These are phyloP conservation scores for Nothopassalora personata DNA, from an alignment of 2,329 filamentous ascomycete species.

Conservation along the genomic window DNA sequence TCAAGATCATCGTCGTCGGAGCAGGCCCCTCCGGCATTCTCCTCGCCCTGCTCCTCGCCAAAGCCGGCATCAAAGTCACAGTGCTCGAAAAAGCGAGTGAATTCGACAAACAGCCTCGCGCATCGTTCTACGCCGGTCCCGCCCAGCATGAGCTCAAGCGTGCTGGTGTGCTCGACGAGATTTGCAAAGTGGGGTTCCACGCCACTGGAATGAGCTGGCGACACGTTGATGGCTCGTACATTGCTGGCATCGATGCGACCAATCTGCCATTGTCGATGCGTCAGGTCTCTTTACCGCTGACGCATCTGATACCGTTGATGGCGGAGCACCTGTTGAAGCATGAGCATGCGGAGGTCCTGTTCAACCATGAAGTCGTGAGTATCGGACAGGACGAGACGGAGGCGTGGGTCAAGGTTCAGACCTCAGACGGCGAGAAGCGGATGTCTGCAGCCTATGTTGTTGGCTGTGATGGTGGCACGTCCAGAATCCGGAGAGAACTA, in stretches of 20 bases:
- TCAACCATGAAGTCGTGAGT: constrained; percentile 13
- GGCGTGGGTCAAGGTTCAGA: constrained; percentile 19
- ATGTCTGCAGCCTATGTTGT: constrained; percentile 6
- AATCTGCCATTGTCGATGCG: constrained; percentile 7
- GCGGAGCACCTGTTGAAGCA: constrained; percentile 14
- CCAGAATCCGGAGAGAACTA: background rate
- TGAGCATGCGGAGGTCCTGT: constrained; percentile 11
- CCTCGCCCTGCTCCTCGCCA: constrained; percentile 45
- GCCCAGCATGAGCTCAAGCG: constrained; percentile 34
- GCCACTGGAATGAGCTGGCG: constrained; percentile 19
- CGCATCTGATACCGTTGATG: constrained; percentile 20
- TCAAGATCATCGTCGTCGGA: constrained; percentile 16
- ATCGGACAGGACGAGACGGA: constrained; percentile 21
- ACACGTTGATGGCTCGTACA: constrained; percentile 13
- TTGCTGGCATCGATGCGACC: constrained; percentile 11
- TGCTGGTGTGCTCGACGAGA: constrained; percentile 33
- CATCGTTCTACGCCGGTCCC: constrained; percentile 43
- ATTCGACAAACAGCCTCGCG: constrained; percentile 56
- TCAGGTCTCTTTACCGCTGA: constrained; percentile 16
- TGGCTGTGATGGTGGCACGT: background rate
- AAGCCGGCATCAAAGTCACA: constrained; percentile 48
- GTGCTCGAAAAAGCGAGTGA: constrained; percentile 52
- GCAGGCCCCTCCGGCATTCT: constrained; percentile 35
- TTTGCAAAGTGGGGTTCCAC: constrained; percentile 18
- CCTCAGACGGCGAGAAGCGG: constrained; percentile 11